These are phyloP conservation scores for Exophiala sp. DNA, from an alignment of 2,329 filamentous ascomycete genomes.

Conservation along the genomic window DNA sequence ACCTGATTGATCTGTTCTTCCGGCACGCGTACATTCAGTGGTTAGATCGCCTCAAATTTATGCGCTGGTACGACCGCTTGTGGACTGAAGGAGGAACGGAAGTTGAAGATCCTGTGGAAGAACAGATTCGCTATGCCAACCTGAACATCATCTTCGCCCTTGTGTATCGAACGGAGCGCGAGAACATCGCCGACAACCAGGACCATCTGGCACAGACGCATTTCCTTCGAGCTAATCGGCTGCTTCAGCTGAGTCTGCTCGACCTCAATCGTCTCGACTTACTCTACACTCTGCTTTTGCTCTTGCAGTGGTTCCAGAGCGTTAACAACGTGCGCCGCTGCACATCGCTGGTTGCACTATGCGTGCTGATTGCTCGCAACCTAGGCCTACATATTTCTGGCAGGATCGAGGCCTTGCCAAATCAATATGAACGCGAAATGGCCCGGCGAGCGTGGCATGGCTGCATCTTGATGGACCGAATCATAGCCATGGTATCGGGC, in stretches of 20 bases:
- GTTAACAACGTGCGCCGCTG: slow-evolving; percentile 47
- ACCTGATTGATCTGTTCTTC: slow-evolving; percentile 47
- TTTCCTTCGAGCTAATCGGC: slow-evolving; percentile 42
- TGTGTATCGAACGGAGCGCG: slow-evolving; percentile 39
- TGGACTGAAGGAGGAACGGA: slow-evolving; percentile 29
- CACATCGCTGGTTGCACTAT: slow-evolving; percentile 25
- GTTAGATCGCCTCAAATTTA: slow-evolving; percentile 39
- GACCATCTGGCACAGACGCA: slow-evolving; percentile 36
- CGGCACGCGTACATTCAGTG: slow-evolving; percentile 46
- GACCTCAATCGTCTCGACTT: slow-evolving; percentile 24
- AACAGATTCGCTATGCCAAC: slow-evolving; percentile 43
- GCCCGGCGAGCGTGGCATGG: slow-evolving; percentile 32
- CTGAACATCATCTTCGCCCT: slow-evolving; percentile 49
- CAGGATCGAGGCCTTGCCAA: slow-evolving; percentile 2
- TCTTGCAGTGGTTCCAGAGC: slow-evolving; percentile 46
- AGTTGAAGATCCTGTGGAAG: slow-evolving; percentile 32
- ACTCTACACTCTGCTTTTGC: not conserved
- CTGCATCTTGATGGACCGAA: slow-evolving; percentile 36
- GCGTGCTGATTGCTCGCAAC: not conserved
- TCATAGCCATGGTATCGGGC: slow-evolving; percentile 37
- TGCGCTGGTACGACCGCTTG: slow-evolving; percentile 37
- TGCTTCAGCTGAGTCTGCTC: slow-evolving; percentile 34
- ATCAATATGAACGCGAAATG: slow-evolving; percentile 30
- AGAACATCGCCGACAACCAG: slow-evolving; percentile 39
- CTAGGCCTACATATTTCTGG: not conserved